A percentile compares a stretch with the other conserved stretches of the same genome.
Conservation (phyloP, 176 grass and related monocot genomes). For the Aegilops longissima region DNA sequence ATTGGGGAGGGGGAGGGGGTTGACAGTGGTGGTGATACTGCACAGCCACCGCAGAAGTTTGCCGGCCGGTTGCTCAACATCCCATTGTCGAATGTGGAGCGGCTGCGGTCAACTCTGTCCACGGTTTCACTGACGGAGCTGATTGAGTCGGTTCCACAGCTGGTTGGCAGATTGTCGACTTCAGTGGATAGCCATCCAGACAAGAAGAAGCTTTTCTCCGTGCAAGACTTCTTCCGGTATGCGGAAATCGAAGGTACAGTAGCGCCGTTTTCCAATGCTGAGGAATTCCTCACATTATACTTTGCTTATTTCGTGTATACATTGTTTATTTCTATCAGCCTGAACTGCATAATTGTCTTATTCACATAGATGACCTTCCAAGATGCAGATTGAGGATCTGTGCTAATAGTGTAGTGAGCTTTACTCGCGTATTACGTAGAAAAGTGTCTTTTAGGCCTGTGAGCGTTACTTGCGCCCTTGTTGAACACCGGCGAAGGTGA, state of each 20-base stretch:
- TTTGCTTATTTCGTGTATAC: constrained; percentile 5
- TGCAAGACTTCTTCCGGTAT: constrained; percentile 95
- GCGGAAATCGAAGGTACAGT: constrained; percentile 76
- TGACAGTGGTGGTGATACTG: constrained; percentile 13
- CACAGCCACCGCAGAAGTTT: constrained; percentile 47
- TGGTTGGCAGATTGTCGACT: constrained; percentile 54
- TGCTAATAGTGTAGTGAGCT: neutral
- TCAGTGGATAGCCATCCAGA: constrained; percentile 62
- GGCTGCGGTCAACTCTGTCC: constrained; percentile 73
- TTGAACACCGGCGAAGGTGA: neutral
- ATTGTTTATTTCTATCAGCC: neutral
- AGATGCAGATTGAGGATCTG: neutral
- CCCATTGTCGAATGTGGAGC: constrained; percentile 86
- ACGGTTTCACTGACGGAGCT: constrained; percentile 69
- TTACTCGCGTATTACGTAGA: neutral
- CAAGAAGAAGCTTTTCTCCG: constrained; percentile 97
- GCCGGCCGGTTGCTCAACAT: constrained; percentile 63
- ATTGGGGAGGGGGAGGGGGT: constrained; percentile 40
- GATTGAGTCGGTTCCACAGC: constrained; percentile 70
- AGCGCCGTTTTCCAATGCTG: neutral
- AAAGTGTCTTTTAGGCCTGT: neutral
- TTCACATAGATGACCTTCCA: neutral
- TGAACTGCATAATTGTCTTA: constrained; percentile 1
- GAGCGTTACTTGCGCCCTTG: neutral
- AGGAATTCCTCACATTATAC: neutral